Evolutionary conservation across 1,284 basidiomycete genomes (phyloP), one percentile per base, ranked within the genome.

Genomic region (Heimioporus punctisporus): DNA sequence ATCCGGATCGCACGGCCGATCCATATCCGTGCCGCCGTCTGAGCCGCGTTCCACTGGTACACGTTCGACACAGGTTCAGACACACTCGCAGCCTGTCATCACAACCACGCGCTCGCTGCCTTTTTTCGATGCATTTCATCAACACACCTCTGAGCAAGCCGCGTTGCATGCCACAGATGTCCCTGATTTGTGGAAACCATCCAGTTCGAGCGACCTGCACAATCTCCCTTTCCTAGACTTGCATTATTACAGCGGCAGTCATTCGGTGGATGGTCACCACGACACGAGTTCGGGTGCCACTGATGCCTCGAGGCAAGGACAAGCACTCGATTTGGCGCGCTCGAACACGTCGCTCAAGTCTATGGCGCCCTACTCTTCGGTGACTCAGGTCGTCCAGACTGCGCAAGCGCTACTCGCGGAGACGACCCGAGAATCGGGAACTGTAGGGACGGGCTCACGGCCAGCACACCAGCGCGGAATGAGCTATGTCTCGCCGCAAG

Each of bases 171-270:
- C 61, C 48, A 61, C 64, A 50, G 64, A 56, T 54, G 57, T 45
- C 42, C 51, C 48, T 58, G 71, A 72, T 44, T 30, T 60, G 39
- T 73, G 70, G 66, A 72, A 68, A 39, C 56, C 68, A 19, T 52
- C 68, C 23, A 51, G 53, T 46, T 60, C 66, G 51, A 46, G 71
- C 39, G 76, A 81, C 46, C 63, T 76, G 46, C 81, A 81, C 50
- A 79, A 85, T 55, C 68, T 90, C 6, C 82, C 88, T 2, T 91
- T 88, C 69, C 76, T 91, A 53, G 88, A 91, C 68, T 65, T 91
- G 65, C 88, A 91, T 64, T 90, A 90, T 65, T 86, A 84, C 63
- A 76, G 74, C 44, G 60, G 60, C 51, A 67, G 62, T 21, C 65
- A 68, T 52, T 37, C 66, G 39, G 48, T 53, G 55, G 63, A 70